phyloP scores from a whole-genome alignment of 768 basidiomycete species.

The Termitomyces sp. region DNA sequence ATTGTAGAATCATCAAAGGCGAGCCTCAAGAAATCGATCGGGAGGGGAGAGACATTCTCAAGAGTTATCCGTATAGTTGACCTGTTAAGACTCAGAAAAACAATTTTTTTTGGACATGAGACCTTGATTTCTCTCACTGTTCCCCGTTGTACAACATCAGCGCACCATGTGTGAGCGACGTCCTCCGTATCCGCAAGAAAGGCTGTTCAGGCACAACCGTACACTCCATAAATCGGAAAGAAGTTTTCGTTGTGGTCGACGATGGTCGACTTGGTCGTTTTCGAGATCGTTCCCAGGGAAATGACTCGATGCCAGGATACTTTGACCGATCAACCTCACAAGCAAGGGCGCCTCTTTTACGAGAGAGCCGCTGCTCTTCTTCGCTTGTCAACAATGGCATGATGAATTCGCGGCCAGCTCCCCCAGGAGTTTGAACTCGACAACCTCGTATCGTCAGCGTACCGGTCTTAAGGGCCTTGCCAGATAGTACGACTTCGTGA shows the following conservation, averaged over 20 bases:
- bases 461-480: constrained; percentile 61
- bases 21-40: constrained; percentile 81
- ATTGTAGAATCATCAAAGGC: constrained; percentile 91
- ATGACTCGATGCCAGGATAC: constrained; percentile 65
- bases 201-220: constrained; percentile 85
- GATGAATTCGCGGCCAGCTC: constrained; percentile 63
- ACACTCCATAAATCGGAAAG: constrained; percentile 64
- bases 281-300: constrained; percentile 48
- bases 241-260: constrained; percentile 16
- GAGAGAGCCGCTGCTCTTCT: constrained; percentile 57
- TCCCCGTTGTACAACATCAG: constrained; percentile 96
- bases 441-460: constrained; percentile 72
- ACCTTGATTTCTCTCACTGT: constrained; percentile 44
- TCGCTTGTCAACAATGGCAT: constrained; percentile 68
- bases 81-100: constrained; percentile 32
- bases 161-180: constrained; percentile 89
- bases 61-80: constrained; percentile 80
- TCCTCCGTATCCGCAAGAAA: constrained; percentile 76
- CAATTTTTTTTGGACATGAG: not conserved
- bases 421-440: constrained; percentile 68
- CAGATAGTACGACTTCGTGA: constrained; percentile 68
- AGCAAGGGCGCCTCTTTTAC: constrained; percentile 51
- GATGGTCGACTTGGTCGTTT: constrained; percentile 30
- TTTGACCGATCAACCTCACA: constrained; percentile 72
- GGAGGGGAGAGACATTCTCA: constrained; percentile 81